Evolutionary conservation across 2,329 filamentous ascomycete genomes (phyloP), one percentile per base, ranked within the genome.

Genomic region (Botryotinia globosa): DNA sequence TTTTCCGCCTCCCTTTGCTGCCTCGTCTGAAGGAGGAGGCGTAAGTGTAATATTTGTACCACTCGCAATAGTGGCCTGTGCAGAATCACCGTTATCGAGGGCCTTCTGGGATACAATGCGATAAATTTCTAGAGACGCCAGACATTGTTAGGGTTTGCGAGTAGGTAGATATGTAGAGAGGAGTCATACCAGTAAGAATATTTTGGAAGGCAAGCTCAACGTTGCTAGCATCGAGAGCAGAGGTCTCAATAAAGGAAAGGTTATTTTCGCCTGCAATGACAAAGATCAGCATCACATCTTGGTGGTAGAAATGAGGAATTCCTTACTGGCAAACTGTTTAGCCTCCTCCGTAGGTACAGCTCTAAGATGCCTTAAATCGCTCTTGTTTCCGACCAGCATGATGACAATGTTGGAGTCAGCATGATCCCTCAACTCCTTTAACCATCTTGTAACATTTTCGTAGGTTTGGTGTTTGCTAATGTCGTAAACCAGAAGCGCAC

Each of bases 361-460:
- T 83, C 96, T 90, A 81, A 99, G 88, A 85, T 99, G 96, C 84
- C 94, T 93, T 91, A 98, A 92, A 97, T 99, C 96, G 84, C 94
- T 98, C 92, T 99, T 99, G 90, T 99, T 99, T 84, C 96, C 96
- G 72, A 98, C 96, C 80, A 99, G 87, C 96, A 99, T 99, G 83
- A 99, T 99, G 80, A 99, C 94, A 80, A 98, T 98, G 86, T 98
- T 98, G 80, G 94, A 94, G 83, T 99, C 96, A 79, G 96, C 96
- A 84, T 99, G 94, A 82, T 98, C 96, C 80, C 96, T 91, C 81
- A 99, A 88, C 87, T 99, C 96, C 87, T 98, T 99, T 86, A 99
- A 86, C 96, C 96, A 99, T 85, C 97, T 90, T 78, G 94, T 98
- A 81, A 99, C 96, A 83, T 98, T 98, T 85, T 98, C 95, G 84